phyloP scores from a whole-genome alignment of 1,284 basidiomycete species.

The Kalmanozyma brasiliensis region DNA sequence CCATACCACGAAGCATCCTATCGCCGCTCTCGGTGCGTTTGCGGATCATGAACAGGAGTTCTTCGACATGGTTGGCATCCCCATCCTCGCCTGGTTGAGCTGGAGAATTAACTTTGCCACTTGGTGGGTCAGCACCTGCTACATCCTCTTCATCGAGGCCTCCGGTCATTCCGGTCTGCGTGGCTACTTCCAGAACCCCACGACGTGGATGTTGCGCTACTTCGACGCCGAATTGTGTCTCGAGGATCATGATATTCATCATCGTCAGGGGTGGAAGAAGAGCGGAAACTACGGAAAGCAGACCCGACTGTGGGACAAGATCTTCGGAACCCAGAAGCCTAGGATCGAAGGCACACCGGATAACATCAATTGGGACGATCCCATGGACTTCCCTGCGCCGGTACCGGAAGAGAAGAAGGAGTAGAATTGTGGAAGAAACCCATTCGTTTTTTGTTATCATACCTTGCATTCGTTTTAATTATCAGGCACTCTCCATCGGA shows the following conservation, averaged over 20 bases:
- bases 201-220: constrained; percentile 45
- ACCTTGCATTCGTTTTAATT: too few relatives aligned
- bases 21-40: constrained; percentile 48
- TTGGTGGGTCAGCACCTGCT: constrained; percentile 31
- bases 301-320: constrained; percentile 59
- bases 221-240: constrained; percentile 54
- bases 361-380: constrained; percentile 46
- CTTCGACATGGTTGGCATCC: constrained; percentile 57
- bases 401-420: constrained; percentile 4
- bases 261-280: constrained; percentile 60
- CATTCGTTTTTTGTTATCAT: too few relatives aligned
- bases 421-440: background rate
- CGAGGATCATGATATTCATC: constrained; percentile 68
- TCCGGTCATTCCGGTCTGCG: constrained; percentile 60
- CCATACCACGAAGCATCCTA: constrained; percentile 63
- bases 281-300: constrained; percentile 65
- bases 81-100: constrained; percentile 46
- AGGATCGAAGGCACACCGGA: constrained; percentile 48
- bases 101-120: constrained; percentile 53
- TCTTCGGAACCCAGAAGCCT: constrained; percentile 61
- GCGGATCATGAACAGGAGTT: constrained; percentile 60
- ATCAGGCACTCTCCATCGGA: too few relatives aligned
- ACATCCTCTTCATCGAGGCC: constrained; percentile 39
- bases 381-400: constrained; percentile 17
- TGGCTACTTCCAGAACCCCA: constrained; percentile 54